Evolutionary conservation across 2,329 filamentous ascomycete species (phyloP), one percentile per base, ranked within the genome.

Genomic region (Paramyrothecium roridum): DNA sequence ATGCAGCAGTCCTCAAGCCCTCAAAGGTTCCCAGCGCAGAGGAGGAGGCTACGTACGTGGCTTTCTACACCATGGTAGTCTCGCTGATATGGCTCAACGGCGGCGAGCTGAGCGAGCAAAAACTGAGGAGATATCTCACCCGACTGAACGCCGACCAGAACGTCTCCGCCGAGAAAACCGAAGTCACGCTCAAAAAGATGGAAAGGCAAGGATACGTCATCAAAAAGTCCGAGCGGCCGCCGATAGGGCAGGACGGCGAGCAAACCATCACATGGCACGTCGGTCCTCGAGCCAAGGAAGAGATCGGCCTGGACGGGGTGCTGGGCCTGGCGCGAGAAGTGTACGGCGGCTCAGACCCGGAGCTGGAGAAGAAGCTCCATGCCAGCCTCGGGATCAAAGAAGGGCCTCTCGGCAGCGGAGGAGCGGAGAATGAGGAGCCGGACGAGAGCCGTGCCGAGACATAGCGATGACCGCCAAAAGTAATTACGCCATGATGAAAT

Each of bases 181-280:
- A 96, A 8, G 80, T 85, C 52, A 76, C 93, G 3, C 74, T 98
- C 13, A 84, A 87, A 61, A 83, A 84, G 52, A 87, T 98, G 77
- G 82, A 87, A 60, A 87, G 83, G 60, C 92, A 98, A 53, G 90
- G 89, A 0, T 99, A 99, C 67, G 76, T 99, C 3, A 79, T 92
- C 37, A 89, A 85, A 60, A 81, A 87, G 51, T 81, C 86, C 20
- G 92, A 97, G 62, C 82, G 75, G 48, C 77, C 77, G 13, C 70
- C 72, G 56, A 68, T 66, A 69, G 72, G 73, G 4, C 63, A 76
- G 30, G 85, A 84, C 1, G 90, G 89, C 23, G 90, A 96, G 40
- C 87, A 93, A 59, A 80, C 84, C 2, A 80, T 91, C 8, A 92
- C 90, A 50, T 99, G 91, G 81, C 83, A 89, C 54, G 83, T 97